Evolutionary conservation across 768 basidiomycete genomes (phyloP), one percentile per base, ranked within the genome.

Genomic region (Mycena filopes): DNA sequence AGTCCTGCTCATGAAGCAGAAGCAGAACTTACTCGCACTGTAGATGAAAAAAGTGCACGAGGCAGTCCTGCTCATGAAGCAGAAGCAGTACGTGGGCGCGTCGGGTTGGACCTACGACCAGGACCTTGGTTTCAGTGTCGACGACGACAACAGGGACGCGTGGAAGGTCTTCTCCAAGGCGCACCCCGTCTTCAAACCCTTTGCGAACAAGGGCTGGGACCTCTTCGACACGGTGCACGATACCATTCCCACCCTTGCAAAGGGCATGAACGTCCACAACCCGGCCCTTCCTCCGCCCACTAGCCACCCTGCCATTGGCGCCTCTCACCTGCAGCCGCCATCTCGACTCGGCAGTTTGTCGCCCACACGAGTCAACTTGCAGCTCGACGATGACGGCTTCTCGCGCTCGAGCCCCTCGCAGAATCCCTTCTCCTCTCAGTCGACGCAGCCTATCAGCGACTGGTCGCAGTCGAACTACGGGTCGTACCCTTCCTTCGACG

Each of bases 51-150:
- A n/a, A n/a, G 5, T 45, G 45, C 56, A 58, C 38, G 56, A 58
- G 12, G 56, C 45, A 21, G 45, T 58, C 13, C 9, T 58, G 12
- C 20, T 36, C 45, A 33, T 58, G 12, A 48, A 47, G 36, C 56
- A 58, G 20, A 48, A 48, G 21, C 28, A 21, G 31, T 58, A 47
- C 38, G 45, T 46, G 8, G 56, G 56, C 16, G 45, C 45, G 6
- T 58, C 56, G 12, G 31, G 56, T 11, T 58, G 45, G 56, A 58
- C 56, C 45, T 58, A 58, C 28, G 56, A 58, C 60, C 60, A 55
- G 25, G 6, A 62, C 41, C 4, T 10, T 5, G 60, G 60, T 26
- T 62, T 62, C 43, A 62, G 60, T n/a, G 59, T 60, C 59, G 23
- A 33, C 26, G 60, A 51, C 13, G 49, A 46, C 51, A 62, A 62